Percentiles rank a stretch among this genome's conserved stretches.
These are phyloP conservation scores for Salisapilia sapeloensis DNA, from an alignment of 352 stramenopile species.

Conservation along the genomic window DNA sequence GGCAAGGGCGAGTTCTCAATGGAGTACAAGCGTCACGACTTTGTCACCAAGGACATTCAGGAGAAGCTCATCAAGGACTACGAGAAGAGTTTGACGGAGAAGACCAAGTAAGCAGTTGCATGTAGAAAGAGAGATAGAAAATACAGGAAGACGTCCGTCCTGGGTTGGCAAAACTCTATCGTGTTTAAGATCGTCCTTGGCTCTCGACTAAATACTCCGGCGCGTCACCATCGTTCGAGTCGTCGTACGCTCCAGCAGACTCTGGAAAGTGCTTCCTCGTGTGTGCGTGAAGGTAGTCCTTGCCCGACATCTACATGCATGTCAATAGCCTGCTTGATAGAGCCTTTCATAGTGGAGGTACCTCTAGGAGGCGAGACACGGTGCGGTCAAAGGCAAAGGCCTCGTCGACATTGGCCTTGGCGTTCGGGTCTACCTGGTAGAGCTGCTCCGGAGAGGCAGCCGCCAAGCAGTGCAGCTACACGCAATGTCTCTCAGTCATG, in stretches of 20 bases:
- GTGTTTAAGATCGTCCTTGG: no score
- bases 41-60: slow-evolving; percentile 87
- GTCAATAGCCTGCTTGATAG: not conserved
- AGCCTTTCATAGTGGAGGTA: slow-evolving; percentile 2
- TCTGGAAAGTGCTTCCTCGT: slow-evolving; percentile 16
- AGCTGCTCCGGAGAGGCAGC: slow-evolving; percentile 33
- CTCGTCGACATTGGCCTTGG: slow-evolving; percentile 60
- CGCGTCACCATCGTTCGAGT: no score
- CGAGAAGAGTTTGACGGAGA: slow-evolving; percentile 67
- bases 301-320: slow-evolving; percentile 34
- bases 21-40: slow-evolving; percentile 96
- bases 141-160: no score
- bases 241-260: no score
- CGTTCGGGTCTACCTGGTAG: slow-evolving; percentile 31
- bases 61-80: slow-evolving; percentile 92
- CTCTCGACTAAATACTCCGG: no score
- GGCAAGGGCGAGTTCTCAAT: slow-evolving; percentile 99
- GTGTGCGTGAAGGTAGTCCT: slow-evolving; percentile 48
- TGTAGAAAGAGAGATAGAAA: no score
- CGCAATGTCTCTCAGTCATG: not conserved
- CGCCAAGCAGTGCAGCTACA: slow-evolving; percentile 59
- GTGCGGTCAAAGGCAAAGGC: slow-evolving; percentile 75
- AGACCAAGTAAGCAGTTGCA: slow-evolving; percentile 39
- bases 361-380: slow-evolving; percentile 76
- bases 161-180: no score